Base-by-base conservation (phyloP, 1,139 yeast genomes). In the Pneumocystis wakefieldiae region DNA sequence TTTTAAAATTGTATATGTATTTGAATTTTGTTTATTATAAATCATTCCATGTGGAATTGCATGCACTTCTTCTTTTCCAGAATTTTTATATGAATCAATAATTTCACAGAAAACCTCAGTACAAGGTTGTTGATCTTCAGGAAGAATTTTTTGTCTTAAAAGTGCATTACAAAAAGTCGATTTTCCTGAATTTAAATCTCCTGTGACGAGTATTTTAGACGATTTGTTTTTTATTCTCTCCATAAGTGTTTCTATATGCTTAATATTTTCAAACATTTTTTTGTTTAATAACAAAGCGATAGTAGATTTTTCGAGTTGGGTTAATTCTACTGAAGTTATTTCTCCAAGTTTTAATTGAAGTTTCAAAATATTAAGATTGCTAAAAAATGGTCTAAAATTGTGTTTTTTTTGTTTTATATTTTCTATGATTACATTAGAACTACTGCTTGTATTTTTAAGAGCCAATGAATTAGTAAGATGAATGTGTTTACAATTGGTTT, bases 51-150 rank as follows among this genome's bases (percentile, higher is more conserved):
- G 79, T 8, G 83, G 82, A n/a, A 94, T 83, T 0, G 98, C 97
- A 73, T 94, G 98, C 0, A 92, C 97, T 72, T 91, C 96, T 73
- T 92, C 97, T 17, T 83, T 71, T 17, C 85, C 82, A 60, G 79
- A 76, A 71, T 92, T 92, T 63, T 85, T 90, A 59, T 82, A 78
- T 12, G 92, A 89, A 73, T 92, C 97, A 28, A 88, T 78, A 2
- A 94, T 94, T 74, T 94, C 98, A 73, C 97, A 91, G 71, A 94
- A 94, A 0, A 94, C 97, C 64, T 89, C 85, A 0, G 99, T 94
- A 70, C 97, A 91, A 0, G 99, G 99, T 71, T 94, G 96, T 72
- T 94, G 98, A 73, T 94, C 99, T 70, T 87, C 96, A 0, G 99
- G 98, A 61, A 92, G 77, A 1, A 94, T 75, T 63, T 83, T 82